Percentiles rank a stretch among this genome's conserved stretches.
Conservation (phyloP, 805 yeast species). For the Blastobotrys attinorum region DNA sequence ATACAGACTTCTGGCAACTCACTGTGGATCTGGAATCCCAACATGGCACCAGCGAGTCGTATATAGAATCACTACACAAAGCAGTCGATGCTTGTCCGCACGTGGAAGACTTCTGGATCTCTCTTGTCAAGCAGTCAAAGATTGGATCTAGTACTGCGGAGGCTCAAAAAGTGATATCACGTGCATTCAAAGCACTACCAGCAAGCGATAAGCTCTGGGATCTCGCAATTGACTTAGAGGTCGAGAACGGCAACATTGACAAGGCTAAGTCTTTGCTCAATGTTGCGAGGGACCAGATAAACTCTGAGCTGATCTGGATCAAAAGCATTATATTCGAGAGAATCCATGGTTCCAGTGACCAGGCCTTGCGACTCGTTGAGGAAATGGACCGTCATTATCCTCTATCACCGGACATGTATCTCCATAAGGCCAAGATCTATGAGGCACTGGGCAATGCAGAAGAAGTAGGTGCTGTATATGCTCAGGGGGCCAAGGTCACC, state of each 20-base stretch:
- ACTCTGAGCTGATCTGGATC: slow-evolving; percentile 49
- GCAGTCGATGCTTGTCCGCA: slow-evolving; percentile 46
- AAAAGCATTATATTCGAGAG: slow-evolving; percentile 50
- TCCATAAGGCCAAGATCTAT: slow-evolving; percentile 57
- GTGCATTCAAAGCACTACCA: slow-evolving; percentile 40
- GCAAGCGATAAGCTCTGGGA: slow-evolving; percentile 53
- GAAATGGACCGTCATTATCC: slow-evolving; percentile 46
- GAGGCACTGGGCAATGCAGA: slow-evolving; percentile 26
- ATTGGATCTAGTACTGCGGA: slow-evolving; percentile 39
- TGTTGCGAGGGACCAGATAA: slow-evolving; percentile 33
- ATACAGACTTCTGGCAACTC: slow-evolving; percentile 21
- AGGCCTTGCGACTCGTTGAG: slow-evolving; percentile 36
- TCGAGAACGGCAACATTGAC: slow-evolving; percentile 31
- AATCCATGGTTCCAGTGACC: slow-evolving; percentile 27
- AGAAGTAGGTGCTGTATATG: slow-evolving; percentile 41
- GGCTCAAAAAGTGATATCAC: slow-evolving; percentile 47
- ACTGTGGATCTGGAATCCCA: slow-evolving; percentile 23
- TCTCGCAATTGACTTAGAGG: slow-evolving; percentile 63
- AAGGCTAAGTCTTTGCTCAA: slow-evolving; percentile 33
- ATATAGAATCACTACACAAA: slow-evolving; percentile 43
- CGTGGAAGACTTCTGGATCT: slow-evolving; percentile 45
- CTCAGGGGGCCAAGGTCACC: slow-evolving; percentile 42
- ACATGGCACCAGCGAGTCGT: slow-evolving; percentile 22
- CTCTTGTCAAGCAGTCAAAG: slow-evolving; percentile 63
- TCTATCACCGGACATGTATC: slow-evolving; percentile 41